A percentile compares a stretch with the other conserved stretches of the same genome.
Conservation (phyloP, 1,139 yeast genomes). For the Geotrichum phurueaensis region DNA sequence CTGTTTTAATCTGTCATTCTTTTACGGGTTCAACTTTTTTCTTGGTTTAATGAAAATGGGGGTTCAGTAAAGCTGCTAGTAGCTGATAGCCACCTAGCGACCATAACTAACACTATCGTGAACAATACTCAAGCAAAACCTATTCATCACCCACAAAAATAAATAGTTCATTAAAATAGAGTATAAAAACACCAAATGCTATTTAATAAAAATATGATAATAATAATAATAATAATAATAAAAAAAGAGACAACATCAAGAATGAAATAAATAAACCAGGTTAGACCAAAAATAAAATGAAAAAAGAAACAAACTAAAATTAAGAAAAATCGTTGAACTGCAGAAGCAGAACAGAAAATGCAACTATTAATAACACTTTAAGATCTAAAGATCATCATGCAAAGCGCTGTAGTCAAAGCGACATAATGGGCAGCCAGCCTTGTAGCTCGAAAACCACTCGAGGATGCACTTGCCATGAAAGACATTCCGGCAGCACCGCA, state of each 20-base stretch:
- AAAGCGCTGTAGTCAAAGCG: conserved; percentile 5
- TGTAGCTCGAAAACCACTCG: conserved; percentile 11
- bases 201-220: background rate
- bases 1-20: no score
- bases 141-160: no score
- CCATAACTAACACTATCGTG: no score
- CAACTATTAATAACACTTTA: background rate
- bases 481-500: conserved; percentile 10
- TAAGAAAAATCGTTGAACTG: no score
- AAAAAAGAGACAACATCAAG: background rate
- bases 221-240: no score
- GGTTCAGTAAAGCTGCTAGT: no score
- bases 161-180: no score
- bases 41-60: no score
- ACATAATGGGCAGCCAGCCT: conserved; percentile 16
- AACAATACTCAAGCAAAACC: no score
- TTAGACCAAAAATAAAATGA: background rate
- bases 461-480: conserved; percentile 12
- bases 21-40: no score
- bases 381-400: background rate
- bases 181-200: no score
- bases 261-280: background rate
- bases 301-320: background rate
- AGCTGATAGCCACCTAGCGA: no score
- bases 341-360: background rate